Conservation (phyloP, 1,139 yeast genomes). For the Yamadazyma taylorii region DNA sequence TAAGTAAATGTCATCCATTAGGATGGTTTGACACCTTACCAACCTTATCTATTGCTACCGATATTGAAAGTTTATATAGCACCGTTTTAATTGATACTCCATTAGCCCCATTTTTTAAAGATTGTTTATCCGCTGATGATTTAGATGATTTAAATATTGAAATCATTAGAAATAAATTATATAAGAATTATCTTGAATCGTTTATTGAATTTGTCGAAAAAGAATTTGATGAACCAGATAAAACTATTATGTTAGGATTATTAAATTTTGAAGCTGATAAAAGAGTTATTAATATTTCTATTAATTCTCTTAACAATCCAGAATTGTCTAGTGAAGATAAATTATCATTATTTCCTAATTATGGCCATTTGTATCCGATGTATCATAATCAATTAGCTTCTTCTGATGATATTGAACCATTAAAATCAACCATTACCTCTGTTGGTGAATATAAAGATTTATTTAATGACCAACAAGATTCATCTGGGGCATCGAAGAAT, state of each 20-base stretch:
- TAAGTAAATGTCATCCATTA: constrained; percentile 89
- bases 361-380: constrained; percentile 79
- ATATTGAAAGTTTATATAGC: constrained; percentile 85
- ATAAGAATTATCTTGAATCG: constrained; percentile 90
- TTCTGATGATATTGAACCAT: constrained; percentile 84
- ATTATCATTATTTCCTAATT: constrained; percentile 66
- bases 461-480: constrained; percentile 56
- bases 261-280: constrained; percentile 93
- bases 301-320: constrained; percentile 80
- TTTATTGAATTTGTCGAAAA: constrained; percentile 65
- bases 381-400: constrained; percentile 69
- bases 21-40: constrained; percentile 99
- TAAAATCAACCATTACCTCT: constrained; percentile 68
- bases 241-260: constrained; percentile 74
- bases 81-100: constrained; percentile 98
- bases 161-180: constrained; percentile 85
- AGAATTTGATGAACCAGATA: constrained; percentile 72
- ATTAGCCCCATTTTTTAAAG: constrained; percentile 92
- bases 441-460: constrained; percentile 75
- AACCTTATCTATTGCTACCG: constrained; percentile 91
- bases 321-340: constrained; percentile 75
- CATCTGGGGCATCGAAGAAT: constrained; percentile 51
- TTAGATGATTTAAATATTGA: constrained; percentile 95
- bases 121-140: constrained; percentile 89
- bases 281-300: constrained; percentile 85